Evolutionary conservation across 2,329 filamentous ascomycete species (phyloP), one percentile per base, ranked within the genome.

Genomic region (Colletotrichum sp.): DNA sequence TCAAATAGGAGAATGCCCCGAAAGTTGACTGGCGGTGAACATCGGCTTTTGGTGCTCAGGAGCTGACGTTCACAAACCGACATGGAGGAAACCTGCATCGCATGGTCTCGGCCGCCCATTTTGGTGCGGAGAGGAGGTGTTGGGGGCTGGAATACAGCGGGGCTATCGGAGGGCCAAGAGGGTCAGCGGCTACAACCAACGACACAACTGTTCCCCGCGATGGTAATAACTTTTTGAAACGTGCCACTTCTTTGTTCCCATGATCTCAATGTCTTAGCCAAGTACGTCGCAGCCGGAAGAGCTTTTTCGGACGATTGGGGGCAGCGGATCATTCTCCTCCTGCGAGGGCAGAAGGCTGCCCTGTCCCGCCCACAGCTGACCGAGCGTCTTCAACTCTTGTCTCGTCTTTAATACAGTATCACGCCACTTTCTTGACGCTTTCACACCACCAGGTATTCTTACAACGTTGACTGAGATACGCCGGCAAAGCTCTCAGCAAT

Each of bases 361-460:
- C 5, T 11, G 39, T 2, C 19, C 6, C 19, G 0, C 0, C 4
- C 19, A n/a, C 0, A 49, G 44, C 3, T 49, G 44, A 49, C 3
- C 19, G 44, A 0, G 44, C n/a, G 44, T 49, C 2, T 22, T 22
- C 9, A 49, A 2, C 3, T 22, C 44, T 49, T 49, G 19, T 1
- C 19, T 22, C n/a, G 19, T 49, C 44, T 12, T 22, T 22, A 1
- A 49, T 11, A 49, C 44, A 22, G 19, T 22, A 49, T 49, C 44
- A n/a, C 19, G 44, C 3, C 44, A 49, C 44, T 22, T 49, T 1
- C 9, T 4, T 12, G 19, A 3, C 2, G 6, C 9, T 49, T 49
- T 3, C 19, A 49, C 19, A 22, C 6, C 19, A 13, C 11, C 19
- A 7, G 11, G 9, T 13, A 22, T 3, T 22, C 44, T 49, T 4